A percentile compares a stretch with the other conserved stretches of the same genome.
Evolutionary conservation across 2,329 filamentous ascomycete species (phyloP).

Genomic region (Colletotrichum sp.): DNA sequence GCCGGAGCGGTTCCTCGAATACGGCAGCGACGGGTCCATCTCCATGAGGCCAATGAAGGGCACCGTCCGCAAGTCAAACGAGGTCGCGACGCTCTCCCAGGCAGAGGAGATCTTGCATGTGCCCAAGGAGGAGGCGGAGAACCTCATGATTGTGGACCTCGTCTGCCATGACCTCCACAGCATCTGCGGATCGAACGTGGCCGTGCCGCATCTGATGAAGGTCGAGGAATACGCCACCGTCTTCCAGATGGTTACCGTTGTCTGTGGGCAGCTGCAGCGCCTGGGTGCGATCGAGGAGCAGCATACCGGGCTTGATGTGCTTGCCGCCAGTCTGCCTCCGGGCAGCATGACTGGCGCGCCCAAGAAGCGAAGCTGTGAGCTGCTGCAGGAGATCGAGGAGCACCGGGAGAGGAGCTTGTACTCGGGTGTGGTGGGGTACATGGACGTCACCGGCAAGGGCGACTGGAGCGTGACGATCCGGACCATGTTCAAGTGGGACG

Average conservation of each 20-base stretch:
- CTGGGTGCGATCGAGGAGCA: conserved; percentile 18
- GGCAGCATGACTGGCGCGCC: conserved; percentile 97
- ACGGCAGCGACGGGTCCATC: conserved; percentile 58
- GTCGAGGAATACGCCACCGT: conserved; percentile 93
- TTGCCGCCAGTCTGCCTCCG: conserved; percentile 80
- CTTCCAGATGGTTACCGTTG: conserved; percentile 88
- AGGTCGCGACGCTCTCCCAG: conserved; percentile 69
- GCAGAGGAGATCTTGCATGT: conserved; percentile 77
- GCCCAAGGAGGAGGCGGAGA: conserved; percentile 92
- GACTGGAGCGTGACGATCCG: conserved; percentile 94
- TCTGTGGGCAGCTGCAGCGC: conserved; percentile 69
- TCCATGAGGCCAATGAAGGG: conserved; percentile 96
- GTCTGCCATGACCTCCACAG: conserved; percentile 92
- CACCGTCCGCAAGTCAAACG: conserved; percentile 80
- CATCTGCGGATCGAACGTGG: conserved; percentile 78
- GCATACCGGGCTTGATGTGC: conserved; percentile 74
- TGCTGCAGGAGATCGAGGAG: conserved; percentile 73
- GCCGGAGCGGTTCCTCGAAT: conserved; percentile 84
- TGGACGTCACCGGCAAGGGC: conserved; percentile 83
- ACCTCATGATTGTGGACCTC: conserved; percentile 96
- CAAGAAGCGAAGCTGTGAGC: conserved; percentile 89
- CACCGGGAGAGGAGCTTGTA: conserved; percentile 75
- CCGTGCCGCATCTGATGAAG: conserved; percentile 78
- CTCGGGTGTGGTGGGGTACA: conserved; percentile 87
- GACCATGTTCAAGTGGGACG: conserved; percentile 76